phyloP scores from a whole-genome alignment of 768 basidiomycete species.

The Gymnopilus junonius region DNA sequence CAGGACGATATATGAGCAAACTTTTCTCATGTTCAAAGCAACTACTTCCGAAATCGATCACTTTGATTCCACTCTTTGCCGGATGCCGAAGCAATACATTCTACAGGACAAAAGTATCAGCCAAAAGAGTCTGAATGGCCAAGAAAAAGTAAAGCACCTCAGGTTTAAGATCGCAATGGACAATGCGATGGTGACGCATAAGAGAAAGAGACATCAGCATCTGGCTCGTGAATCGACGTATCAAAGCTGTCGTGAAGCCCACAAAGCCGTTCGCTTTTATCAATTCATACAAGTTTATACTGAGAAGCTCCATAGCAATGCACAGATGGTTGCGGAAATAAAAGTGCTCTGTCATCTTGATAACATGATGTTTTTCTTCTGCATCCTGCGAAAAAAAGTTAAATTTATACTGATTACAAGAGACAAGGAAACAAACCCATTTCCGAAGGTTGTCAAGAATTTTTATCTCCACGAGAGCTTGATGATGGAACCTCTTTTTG shows the following conservation, averaged over 20 bases:
- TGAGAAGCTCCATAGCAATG: conserved; percentile 97
- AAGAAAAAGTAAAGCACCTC: conserved; percentile 68
- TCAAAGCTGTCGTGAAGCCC: conserved; percentile 95
- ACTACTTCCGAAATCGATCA: conserved; percentile 98
- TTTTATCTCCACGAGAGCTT: conserved; percentile 98
- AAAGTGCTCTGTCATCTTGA: conserved; percentile 98
- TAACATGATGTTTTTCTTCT: conserved; percentile 96
- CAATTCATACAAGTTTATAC: conserved; percentile 98
- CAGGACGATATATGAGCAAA: conserved; percentile 39
- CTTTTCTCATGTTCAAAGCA: conserved; percentile 99
- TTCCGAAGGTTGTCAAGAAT: conserved; percentile 94
- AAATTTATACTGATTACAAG: not conserved
- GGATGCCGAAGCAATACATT: conserved; percentile 95
- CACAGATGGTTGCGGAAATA: conserved; percentile 98
- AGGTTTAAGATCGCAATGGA: conserved; percentile 98
- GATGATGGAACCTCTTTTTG: conserved; percentile 98
- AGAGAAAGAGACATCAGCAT: conserved; percentile 91
- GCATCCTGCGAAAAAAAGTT: conserved; percentile 63
- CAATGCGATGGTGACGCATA: conserved; percentile 96
- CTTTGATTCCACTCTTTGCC: conserved; percentile 94
- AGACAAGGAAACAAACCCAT: conserved; percentile 73
- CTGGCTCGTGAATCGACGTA: conserved; percentile 95
- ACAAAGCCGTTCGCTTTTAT: conserved; percentile 99
- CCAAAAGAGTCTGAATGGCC: not conserved
- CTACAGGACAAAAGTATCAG: conserved; percentile 43